A percentile compares a stretch with the other conserved stretches of the same genome.
These are phyloP conservation scores for Laguncularia racemosa DNA, from an alignment of 345 rosid genomes.

Conservation along the genomic window DNA sequence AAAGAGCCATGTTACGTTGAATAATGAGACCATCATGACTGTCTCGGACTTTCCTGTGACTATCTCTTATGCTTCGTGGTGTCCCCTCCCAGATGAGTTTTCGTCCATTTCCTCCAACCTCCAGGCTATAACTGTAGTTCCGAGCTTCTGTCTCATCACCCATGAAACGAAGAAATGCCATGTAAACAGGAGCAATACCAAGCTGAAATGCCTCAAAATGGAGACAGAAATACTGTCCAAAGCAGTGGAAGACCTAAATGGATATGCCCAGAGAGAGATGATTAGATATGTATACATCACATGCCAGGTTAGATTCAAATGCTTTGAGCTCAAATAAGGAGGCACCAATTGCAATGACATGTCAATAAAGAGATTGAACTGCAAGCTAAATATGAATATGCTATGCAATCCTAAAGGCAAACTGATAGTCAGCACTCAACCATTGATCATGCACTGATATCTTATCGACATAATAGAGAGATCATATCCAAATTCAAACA, in stretches of 20 bases:
- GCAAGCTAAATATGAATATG: no score
- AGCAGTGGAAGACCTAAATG: slow-evolving; percentile 76
- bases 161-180: slow-evolving; percentile 93
- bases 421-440: no score
- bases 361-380: no score
- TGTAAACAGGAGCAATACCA: slow-evolving; percentile 93
- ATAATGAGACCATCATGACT: slow-evolving; percentile 87
- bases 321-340: no score
- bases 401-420: no score
- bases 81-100: slow-evolving; percentile 94
- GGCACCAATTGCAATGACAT: no score
- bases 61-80: slow-evolving; percentile 81
- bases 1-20: slow-evolving; percentile 88
- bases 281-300: neutral
- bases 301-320: neutral
- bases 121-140: slow-evolving; percentile 86
- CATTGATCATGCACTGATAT: no score
- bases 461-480: no score
- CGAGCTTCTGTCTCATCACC: slow-evolving; percentile 85
- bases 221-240: slow-evolving; percentile 93
- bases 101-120: slow-evolving; percentile 90
- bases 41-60: slow-evolving; percentile 90
- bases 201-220: slow-evolving; percentile 98
- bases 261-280: slow-evolving; percentile 8
- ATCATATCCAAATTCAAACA: no score